Base-by-base conservation (phyloP, 2,329 filamentous ascomycete genomes). In the Cladosporium halotolerans region DNA sequence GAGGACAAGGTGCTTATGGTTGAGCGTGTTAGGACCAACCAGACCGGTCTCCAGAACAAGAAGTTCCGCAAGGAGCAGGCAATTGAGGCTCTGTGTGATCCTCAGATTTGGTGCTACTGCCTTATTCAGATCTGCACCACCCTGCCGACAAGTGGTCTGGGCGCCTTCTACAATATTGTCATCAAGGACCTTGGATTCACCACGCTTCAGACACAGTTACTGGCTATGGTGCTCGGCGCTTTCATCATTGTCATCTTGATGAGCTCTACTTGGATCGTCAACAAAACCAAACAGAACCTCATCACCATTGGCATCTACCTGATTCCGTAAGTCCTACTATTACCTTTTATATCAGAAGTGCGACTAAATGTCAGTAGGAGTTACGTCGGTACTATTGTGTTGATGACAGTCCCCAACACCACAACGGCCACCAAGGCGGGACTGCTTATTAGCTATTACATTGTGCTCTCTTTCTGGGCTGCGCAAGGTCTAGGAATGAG, bases 401-500 rank as follows among this genome's bases (percentile, higher is more conserved):
- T 89, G 52, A 85, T 89, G 79, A 84, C 81, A 0, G 77, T 89
- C 7, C 68, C 78, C 18, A 83, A 84, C 59, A 73, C 76, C 6
- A 79, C 73, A 41, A 74, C 75, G 34, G 68, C 77, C 8, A 82
- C 81, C 36, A 79, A 85, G 68, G 76, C 84, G 28, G 86, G 86
- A 5, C 76, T 90, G 0, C 72, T 89, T 11, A 80, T 89, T 62
- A 80, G 77, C 63, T 90, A 89, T 74, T 90, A 89, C 71, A 84
- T 89, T 57, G 84, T 82, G 0, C 76, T 89, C 14, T 88, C 83
- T 4, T 90, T 90, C 77, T 89, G 85, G 85, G 83, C 85, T 0
- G 85, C 84, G 0, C 62, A 66, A 39, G 62, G 59, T 48, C 53
- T 67, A 10, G 60, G 62, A 19, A 65, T 65, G 63, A 55, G 52